Base-by-base conservation (phyloP, 164 flowering plant species). In the Santalum album region DNA sequence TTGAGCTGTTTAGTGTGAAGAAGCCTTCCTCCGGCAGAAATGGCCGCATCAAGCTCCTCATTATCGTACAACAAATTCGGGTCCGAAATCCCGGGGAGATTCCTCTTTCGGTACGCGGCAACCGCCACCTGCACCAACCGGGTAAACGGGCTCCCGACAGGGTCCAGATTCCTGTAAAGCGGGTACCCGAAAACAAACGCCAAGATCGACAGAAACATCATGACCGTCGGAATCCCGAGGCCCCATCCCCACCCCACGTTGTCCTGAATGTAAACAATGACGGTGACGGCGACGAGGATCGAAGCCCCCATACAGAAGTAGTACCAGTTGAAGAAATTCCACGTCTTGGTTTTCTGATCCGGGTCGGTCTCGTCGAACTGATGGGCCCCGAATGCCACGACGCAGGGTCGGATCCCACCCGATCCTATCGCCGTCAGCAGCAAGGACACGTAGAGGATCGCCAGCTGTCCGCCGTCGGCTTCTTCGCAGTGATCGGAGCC, bases 191-290 rank as follows among this genome's bases (percentile, higher is more conserved):
- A 0, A 0, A 88, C 26, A 49, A 88, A 86, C 0, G 74, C 21
- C 12, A 83, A 53, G 3, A 86, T 65, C 9, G 96, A 83, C 1
- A 88, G 29, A 15, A 70, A 71, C 89, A 88, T 86, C 5, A 76
- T 66, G 6, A 71, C 24, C 32, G 90, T 64, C 0, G 94, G 94
- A 4, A 86, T 67, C 1, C 94, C 96, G 18, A 86, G 74, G 0
- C 94, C 96, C 87, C 82, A 80, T 0, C 96, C 90, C 92, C 96
- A 85, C n/a, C 96, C 96, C 7, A 87, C 45, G 34, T 78, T 73
- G 34, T 87, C 96, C 59, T 88, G 96, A 17, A 86, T 60, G 44
- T 86, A 88, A 5, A 88, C 96, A 24, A 88, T 58, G 27, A 86
- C 87, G 1, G 96, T 88, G 25, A 86, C 90, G 0, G 94, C 88